Percentiles rank a stretch among this genome's conserved stretches.
phyloP scores from a whole-genome alignment of 371 early-diverging fungal genomes.

The Parasitella parasitica region DNA sequence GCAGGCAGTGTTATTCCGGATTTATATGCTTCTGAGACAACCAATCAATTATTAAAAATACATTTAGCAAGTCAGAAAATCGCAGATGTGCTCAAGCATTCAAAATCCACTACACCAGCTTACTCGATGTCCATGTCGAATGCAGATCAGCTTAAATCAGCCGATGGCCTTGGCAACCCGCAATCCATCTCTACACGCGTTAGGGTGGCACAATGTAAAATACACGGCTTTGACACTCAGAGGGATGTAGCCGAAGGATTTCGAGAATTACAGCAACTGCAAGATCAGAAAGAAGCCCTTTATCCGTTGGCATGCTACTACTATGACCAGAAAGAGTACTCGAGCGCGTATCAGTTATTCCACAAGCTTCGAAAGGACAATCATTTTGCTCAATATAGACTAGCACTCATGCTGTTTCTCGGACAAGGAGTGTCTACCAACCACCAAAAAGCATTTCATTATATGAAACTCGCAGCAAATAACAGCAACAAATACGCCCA shows the following conservation, averaged over 20 bases:
- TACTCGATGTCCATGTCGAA: conserved; percentile 3
- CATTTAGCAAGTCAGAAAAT: background rate
- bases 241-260: conserved; percentile 27
- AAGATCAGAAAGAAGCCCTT: conserved; percentile 15
- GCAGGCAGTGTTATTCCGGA: background rate
- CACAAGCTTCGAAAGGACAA: conserved; percentile 3
- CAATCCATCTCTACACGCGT: conserved; percentile 21
- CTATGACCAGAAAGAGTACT: conserved; percentile 11
- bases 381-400: conserved; percentile 18
- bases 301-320: conserved; percentile 27
- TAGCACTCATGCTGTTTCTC: conserved; percentile 12
- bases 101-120: background rate
- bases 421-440: conserved; percentile 5
- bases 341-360: conserved; percentile 17
- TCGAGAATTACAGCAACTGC: conserved; percentile 13
- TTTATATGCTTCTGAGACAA: background rate
- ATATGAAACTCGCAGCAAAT: conserved; percentile 14
- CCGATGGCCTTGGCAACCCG: background rate
- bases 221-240: conserved; percentile 34
- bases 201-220: conserved; percentile 41
- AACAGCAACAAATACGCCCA: conserved; percentile 32
- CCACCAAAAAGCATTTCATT: conserved; percentile 1
- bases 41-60: background rate
- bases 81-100: background rate
- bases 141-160: background rate